These are phyloP conservation scores for Fistulifera solaris DNA, from an alignment of 108 stramenopile genomes.

Conservation along the genomic window DNA sequence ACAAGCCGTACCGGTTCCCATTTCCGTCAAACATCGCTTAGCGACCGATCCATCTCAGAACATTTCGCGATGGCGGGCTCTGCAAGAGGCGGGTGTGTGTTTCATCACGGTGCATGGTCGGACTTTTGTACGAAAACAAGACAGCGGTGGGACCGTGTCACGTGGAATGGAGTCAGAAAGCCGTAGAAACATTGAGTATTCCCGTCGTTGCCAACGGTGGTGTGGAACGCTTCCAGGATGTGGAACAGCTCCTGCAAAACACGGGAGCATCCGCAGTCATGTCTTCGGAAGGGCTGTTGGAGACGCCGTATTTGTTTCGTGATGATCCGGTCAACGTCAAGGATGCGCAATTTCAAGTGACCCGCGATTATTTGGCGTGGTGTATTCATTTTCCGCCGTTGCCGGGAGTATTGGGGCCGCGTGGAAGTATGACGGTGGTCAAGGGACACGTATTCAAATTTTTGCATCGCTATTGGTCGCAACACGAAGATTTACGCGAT, in stretches of 20 bases:
- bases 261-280: conserved; percentile 90
- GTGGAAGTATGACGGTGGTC: conserved; percentile 61
- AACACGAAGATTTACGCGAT: conserved; percentile 71
- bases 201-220: conserved; percentile 96
- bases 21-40: conserved; percentile 76
- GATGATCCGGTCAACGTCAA: conserved; percentile 19
- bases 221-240: conserved; percentile 69
- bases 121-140: conserved; percentile 87
- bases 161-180: conserved; percentile 54
- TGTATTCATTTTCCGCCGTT: conserved; percentile 59
- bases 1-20: conserved; percentile 42
- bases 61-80: conserved; percentile 35
- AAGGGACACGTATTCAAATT: conserved; percentile 90
- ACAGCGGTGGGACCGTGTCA: conserved; percentile 45
- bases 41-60: conserved; percentile 25
- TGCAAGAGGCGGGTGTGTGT: conserved; percentile 75
- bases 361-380: conserved; percentile 69
- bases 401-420: conserved; percentile 62
- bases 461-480: conserved; percentile 74
- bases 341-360: conserved; percentile 71
- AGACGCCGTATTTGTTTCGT: conserved; percentile 84
- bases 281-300: conserved; percentile 88
- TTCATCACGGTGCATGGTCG: conserved; percentile 95
- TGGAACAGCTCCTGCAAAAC: conserved; percentile 40
- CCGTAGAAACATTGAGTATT: conserved; percentile 31